These are phyloP conservation scores for Cantharellus anzutake DNA, from an alignment of 768 basidiomycete genomes.

Conservation along the genomic window DNA sequence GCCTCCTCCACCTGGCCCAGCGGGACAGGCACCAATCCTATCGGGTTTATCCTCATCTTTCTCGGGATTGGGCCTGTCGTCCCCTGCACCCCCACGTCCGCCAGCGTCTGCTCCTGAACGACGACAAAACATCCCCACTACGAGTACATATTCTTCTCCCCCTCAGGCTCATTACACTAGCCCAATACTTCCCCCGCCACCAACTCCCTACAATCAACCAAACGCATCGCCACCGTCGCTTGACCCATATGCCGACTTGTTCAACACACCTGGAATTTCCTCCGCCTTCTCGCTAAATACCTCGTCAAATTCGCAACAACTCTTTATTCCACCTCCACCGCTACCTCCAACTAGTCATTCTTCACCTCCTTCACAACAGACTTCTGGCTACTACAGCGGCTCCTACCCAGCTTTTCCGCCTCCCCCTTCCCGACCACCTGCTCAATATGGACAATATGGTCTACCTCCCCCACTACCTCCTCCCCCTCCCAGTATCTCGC, in stretches of 20 bases:
- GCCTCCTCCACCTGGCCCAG: conserved; percentile 3
- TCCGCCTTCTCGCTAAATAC: background rate
- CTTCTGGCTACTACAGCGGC: conserved; percentile 1
- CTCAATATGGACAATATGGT: background rate
- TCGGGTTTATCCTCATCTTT: no score
- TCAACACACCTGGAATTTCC: conserved; percentile 6
- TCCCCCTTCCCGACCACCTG: conserved; percentile 3
- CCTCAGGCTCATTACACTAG: conserved; percentile 1
- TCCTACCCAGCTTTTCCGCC: conserved; percentile 5
- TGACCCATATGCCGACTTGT: conserved; percentile 11
- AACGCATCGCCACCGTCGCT: conserved; percentile 28
- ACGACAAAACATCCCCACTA: background rate
- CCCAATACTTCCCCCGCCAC: background rate
- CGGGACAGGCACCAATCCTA: no score
- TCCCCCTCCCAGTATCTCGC: no score
- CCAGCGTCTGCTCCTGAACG: conserved; percentile 9
- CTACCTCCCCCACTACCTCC: conserved; percentile 5
- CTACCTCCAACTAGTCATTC: background rate
- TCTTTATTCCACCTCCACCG: no score
- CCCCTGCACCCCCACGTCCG: conserved; percentile 12
- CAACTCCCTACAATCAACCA: conserved; percentile 12
- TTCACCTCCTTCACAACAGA: conserved; percentile 6
- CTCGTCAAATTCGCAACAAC: no score
- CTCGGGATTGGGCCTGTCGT: conserved; percentile 11
- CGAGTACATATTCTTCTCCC: conserved; percentile 4